Conservation (phyloP, 768 basidiomycete species). For the Coprinellus micaceus region DNA sequence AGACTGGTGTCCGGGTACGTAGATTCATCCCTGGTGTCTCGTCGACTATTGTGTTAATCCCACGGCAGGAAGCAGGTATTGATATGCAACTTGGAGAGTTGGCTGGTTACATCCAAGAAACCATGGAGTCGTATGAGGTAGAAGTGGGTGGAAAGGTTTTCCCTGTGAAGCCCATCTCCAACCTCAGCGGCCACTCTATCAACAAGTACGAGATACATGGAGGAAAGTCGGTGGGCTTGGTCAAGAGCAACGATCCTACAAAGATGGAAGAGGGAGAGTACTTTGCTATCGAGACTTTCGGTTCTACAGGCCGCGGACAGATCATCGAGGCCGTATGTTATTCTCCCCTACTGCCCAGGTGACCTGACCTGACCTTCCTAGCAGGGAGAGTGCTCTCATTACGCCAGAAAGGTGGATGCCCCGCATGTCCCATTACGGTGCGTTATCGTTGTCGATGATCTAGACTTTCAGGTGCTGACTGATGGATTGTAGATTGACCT, state of each 20-base stretch:
- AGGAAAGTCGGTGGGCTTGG: conserved; percentile 86
- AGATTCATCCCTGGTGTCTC: neutral
- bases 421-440: conserved; percentile 75
- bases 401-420: conserved; percentile 69
- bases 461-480: conserved; percentile 6
- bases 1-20: conserved; percentile 80
- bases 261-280: conserved; percentile 99
- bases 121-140: conserved; percentile 98
- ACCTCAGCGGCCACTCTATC: conserved; percentile 94
- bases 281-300: conserved; percentile 98
- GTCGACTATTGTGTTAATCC: too few relatives aligned
- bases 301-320: conserved; percentile 88
- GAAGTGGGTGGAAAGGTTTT: conserved; percentile 81
- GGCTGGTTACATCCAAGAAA: conserved; percentile 90
- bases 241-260: conserved; percentile 84
- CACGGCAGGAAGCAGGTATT: conserved; percentile 97
- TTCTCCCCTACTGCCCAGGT: neutral
- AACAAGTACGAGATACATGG: conserved; percentile 90
- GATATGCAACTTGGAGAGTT: conserved; percentile 92
- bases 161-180: conserved; percentile 90
- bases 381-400: conserved; percentile 92
- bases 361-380: conserved; percentile 2
- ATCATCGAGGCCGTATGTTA: conserved; percentile 66
- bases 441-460: conserved; percentile 17
- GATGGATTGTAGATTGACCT: conserved; percentile 53